Percentiles rank a stretch among this genome's conserved stretches.
Conservation (phyloP, 306 rosid species). For the Lagenaria siceraria region DNA sequence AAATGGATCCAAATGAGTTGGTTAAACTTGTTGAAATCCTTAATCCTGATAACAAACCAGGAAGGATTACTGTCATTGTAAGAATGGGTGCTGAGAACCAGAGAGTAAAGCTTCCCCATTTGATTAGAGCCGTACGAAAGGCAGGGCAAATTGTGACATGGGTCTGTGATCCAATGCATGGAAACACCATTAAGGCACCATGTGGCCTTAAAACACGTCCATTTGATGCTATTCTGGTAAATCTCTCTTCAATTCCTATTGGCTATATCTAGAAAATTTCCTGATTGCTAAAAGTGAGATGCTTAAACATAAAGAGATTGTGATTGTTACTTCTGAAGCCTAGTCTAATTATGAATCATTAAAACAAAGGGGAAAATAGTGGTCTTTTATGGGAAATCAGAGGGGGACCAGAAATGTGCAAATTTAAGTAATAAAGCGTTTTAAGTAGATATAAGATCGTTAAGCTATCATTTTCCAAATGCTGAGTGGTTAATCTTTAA, state of each 20-base stretch:
- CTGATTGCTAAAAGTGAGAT: background rate
- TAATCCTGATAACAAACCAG: slow-evolving; percentile 57
- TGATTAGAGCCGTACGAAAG: slow-evolving; percentile 62
- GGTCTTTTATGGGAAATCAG: background rate
- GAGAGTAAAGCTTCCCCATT: slow-evolving; percentile 66
- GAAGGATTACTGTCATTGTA: slow-evolving; percentile 49
- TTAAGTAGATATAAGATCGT: background rate
- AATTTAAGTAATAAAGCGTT: background rate
- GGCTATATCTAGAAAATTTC: background rate
- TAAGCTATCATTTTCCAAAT: background rate
- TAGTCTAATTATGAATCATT: background rate
- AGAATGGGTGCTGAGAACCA: slow-evolving; percentile 79
- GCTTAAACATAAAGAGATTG: background rate
- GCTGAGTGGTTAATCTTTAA: background rate
- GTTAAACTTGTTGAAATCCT: slow-evolving; percentile 56
- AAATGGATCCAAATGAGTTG: slow-evolving; percentile 63
- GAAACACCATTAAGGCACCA: slow-evolving; percentile 65
- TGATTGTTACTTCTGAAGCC: background rate
- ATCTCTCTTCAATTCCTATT: background rate
- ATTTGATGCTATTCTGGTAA: slow-evolving; percentile 61
- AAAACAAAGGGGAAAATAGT: background rate
- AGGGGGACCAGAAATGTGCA: background rate
- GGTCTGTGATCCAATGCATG: slow-evolving; percentile 76
- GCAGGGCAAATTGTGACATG: slow-evolving; percentile 72
- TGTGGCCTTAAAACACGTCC: slow-evolving; percentile 75